Conservation (phyloP, 805 yeast species). For the Schwanniomyces polymorphus region DNA sequence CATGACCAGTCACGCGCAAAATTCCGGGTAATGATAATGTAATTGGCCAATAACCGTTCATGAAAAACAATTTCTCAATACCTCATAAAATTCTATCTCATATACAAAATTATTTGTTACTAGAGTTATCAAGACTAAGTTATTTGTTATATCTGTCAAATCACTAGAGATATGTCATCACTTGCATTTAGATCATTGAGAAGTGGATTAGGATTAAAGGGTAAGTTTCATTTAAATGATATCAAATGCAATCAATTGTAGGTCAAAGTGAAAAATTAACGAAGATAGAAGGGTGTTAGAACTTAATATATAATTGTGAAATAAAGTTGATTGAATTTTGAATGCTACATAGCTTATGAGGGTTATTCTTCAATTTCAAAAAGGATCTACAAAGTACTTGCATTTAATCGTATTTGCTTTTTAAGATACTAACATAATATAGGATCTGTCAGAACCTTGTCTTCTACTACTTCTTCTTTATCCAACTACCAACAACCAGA, state of each 20-base stretch:
- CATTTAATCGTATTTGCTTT: not conserved
- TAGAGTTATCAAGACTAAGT: conserved; percentile 1
- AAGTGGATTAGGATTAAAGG: conserved; percentile 39
- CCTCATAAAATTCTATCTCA: not conserved
- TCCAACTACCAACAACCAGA: conserved; percentile 91
- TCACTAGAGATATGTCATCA: conserved; percentile 27
- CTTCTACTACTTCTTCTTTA: conserved; percentile 55
- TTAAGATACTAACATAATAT: conserved; percentile 16
- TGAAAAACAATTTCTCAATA: conserved; percentile 1
- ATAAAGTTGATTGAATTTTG: no score
- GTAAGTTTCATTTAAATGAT: conserved; percentile 24
- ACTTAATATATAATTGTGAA: no score
- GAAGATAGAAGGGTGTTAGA: not conserved
- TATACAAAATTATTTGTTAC: not conserved
- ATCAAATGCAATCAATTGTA: not conserved
- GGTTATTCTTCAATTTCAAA: not conserved
- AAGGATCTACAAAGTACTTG: not conserved
- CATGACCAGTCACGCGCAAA: not conserved
- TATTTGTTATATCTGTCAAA: not conserved
- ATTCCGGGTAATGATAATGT: not conserved
- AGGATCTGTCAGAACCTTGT: conserved; percentile 49
- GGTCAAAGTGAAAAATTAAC: not conserved
- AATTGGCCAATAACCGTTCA: not conserved
- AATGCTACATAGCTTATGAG: no score
- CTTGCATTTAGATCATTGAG: conserved; percentile 48